Percentiles rank a stretch among this genome's conserved stretches.
These are phyloP conservation scores for Candida argentea DNA, from an alignment of 805 yeast species.

Conservation along the genomic window DNA sequence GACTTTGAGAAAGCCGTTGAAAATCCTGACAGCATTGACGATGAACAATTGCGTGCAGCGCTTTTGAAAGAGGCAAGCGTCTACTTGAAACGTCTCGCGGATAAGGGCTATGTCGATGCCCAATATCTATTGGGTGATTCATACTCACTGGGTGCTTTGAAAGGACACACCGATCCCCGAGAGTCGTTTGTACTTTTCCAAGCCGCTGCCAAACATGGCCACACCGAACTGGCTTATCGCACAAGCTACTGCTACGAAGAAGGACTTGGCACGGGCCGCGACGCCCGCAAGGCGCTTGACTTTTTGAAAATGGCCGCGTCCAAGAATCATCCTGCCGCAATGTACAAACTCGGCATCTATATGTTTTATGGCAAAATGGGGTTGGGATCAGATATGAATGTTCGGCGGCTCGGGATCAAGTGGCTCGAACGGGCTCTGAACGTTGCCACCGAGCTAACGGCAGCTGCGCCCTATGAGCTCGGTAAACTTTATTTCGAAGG, in stretches of 20 bases:
- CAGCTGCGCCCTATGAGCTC: constrained; percentile 91
- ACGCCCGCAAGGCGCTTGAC: constrained; percentile 76
- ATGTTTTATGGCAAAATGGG: constrained; percentile 85
- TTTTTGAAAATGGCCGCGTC: constrained; percentile 80
- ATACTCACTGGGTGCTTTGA: constrained; percentile 70
- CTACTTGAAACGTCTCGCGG: constrained; percentile 61
- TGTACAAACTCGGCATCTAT: constrained; percentile 85
- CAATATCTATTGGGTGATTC: constrained; percentile 92
- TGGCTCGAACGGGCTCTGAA: constrained; percentile 88
- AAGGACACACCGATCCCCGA: constrained; percentile 68
- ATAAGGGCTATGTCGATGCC: constrained; percentile 79
- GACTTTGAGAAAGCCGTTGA: background rate
- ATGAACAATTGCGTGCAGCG: constrained; percentile 31
- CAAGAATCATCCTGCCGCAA: constrained; percentile 92
- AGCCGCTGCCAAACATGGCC: constrained; percentile 89
- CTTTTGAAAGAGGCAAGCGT: constrained; percentile 69
- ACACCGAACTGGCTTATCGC: constrained; percentile 83
- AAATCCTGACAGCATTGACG: constrained; percentile 6
- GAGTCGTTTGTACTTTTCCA: constrained; percentile 73
- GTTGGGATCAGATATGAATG: constrained; percentile 49
- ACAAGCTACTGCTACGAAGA: constrained; percentile 88
- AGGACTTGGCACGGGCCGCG: constrained; percentile 87
- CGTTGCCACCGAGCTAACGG: constrained; percentile 71
- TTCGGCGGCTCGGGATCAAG: constrained; percentile 79
- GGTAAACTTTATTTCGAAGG: constrained; percentile 80